A percentile compares a stretch with the other conserved stretches of the same genome.
These are phyloP conservation scores for Suillus ampliporus DNA, from an alignment of 768 basidiomycete genomes.

Conservation along the genomic window DNA sequence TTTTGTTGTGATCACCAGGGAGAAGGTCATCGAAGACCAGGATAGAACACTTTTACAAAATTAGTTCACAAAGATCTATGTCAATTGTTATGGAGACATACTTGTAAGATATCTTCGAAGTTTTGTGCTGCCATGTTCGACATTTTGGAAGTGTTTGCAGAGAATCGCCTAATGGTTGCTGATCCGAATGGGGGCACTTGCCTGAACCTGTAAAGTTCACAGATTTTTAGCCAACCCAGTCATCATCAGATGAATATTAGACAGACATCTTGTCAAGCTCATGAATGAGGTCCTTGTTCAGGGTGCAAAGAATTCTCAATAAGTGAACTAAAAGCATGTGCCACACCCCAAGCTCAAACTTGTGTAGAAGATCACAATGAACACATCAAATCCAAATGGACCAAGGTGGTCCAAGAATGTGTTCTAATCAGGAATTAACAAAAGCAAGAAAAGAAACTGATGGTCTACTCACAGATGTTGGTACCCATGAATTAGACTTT, in stretches of 20 bases:
- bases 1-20: constrained; percentile 16
- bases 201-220: no score
- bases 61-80: constrained; percentile 30
- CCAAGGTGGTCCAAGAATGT: constrained; percentile 34
- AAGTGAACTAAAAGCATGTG: constrained; percentile 32
- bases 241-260: constrained; percentile 27
- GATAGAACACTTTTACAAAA: constrained; percentile 29
- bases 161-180: no score
- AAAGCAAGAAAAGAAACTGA: constrained; percentile 37
- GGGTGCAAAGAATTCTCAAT: constrained; percentile 35
- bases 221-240: constrained; percentile 33
- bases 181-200: constrained; percentile 32
- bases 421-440: constrained; percentile 42
- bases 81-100: constrained; percentile 26
- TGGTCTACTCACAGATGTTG: constrained; percentile 40
- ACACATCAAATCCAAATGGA: no score
- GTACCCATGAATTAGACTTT: constrained; percentile 44
- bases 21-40: constrained; percentile 39
- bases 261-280: constrained; percentile 34
- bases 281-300: constrained; percentile 37
- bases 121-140: no score
- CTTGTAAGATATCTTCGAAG: no score
- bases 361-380: no score
- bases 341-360: no score
- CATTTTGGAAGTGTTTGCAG: no score